phyloP scores from a whole-genome alignment of 805 yeast genomes.

The Pichia deserticola region DNA sequence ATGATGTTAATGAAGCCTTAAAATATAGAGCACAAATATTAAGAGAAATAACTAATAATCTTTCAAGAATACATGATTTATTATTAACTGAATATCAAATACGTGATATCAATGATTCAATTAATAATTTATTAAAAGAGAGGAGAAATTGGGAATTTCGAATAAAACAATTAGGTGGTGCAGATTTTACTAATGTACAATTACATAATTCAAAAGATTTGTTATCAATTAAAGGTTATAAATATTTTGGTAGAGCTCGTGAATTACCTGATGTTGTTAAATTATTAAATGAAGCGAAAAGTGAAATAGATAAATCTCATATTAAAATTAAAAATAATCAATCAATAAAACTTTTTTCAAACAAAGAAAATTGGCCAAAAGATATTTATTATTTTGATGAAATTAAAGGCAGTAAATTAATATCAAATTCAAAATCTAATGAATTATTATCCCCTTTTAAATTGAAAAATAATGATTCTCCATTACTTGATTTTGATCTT shows the following conservation, averaged over 20 bases:
- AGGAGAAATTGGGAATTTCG: conserved; percentile 73
- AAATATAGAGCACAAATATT: conserved; percentile 58
- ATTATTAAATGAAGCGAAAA: conserved; percentile 30
- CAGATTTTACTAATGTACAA: conserved; percentile 38
- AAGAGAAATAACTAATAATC: conserved; percentile 53
- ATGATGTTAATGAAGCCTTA: conserved; percentile 56
- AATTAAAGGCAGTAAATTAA: background rate
- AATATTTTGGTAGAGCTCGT: conserved; percentile 79
- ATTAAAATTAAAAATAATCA: background rate
- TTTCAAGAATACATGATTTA: conserved; percentile 58
- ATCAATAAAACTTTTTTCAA: too few relatives aligned
- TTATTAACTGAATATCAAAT: conserved; percentile 52
- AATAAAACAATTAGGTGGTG: conserved; percentile 65
- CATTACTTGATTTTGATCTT: background rate
- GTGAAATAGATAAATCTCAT: conserved; percentile 13
- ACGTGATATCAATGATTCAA: conserved; percentile 65
- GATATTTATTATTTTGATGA: background rate
- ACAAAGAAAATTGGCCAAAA: background rate
- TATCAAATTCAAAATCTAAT: background rate
- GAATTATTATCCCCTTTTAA: background rate
- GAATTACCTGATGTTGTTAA: conserved; percentile 68
- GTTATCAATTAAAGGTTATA: conserved; percentile 40
- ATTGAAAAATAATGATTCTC: background rate
- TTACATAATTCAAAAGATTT: background rate
- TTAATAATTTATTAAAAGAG: conserved; percentile 62